Evolutionary conservation across 176 grass and related monocot species (phyloP), one percentile per base, ranked within the genome.

Genomic region (Chloris gayana): DNA sequence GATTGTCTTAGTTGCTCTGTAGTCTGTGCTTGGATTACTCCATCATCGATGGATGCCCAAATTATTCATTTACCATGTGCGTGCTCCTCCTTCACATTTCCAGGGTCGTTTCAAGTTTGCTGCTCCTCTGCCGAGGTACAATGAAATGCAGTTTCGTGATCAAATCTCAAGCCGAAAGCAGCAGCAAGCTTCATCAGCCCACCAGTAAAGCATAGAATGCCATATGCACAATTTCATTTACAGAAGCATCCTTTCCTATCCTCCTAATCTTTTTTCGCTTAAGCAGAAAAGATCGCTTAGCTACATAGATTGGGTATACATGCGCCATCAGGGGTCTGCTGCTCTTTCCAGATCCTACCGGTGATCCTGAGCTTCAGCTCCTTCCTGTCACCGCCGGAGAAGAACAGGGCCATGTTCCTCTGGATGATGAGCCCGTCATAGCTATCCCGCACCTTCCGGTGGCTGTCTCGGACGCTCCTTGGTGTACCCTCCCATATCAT

Each of bases 401-500:
- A 92, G 85, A 94, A 97, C 18, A 94, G 64, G 3, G 94, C 94
- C 91, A 97, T 94, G 87, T 97, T 94, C 71, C 94, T 86, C 71
- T 92, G 89, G 76, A 97, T 94, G 45, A 97, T 88, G 51, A 97
- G 87, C 7, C 94, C 94, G 7, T 97, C 91, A 12, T 94, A 89
- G 73, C 94, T 94, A 45, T 97, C 94, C 2, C 94, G 71, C 72
- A 97, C 85, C 82, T 94, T 94, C 39, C 76, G 47, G 80, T 97
- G 94, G 80, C 87, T 91, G 80, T 97, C 94, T 0, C 94, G 84
- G 49, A 97, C 80, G 17, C 94, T 97, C 31, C 94, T 83, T 12
- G 94, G 91, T 27, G 86, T 94, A 14, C 94, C 94, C 80, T 97
- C 89, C 94, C 94, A 97, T 56, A 91, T 67, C 87, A 97, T 91